Conservation (phyloP, 305 asterid species). For the Fraxinus dipetala region DNA sequence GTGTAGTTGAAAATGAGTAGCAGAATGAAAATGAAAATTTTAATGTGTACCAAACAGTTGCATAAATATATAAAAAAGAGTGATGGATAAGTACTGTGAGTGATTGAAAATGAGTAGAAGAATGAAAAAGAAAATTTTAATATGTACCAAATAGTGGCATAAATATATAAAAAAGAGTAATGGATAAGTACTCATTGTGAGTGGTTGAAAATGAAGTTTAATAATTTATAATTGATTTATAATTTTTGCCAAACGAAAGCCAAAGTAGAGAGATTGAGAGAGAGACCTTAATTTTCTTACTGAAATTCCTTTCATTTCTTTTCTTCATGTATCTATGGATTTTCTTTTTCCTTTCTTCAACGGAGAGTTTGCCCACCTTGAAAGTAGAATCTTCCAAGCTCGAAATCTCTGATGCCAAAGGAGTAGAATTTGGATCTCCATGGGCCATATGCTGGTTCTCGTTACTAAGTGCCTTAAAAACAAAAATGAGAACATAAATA, state of each 20-base stretch:
- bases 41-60: no score
- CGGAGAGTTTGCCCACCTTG: slow-evolving; percentile 70
- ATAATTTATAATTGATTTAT: no score
- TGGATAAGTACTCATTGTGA: no score
- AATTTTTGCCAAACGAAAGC: neutral
- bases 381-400: slow-evolving; percentile 72
- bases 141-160: no score
- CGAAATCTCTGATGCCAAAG: slow-evolving; percentile 60
- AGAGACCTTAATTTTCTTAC: slow-evolving; percentile 91
- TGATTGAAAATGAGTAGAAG: no score
- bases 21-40: no score
- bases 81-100: no score
- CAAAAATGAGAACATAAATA: neutral
- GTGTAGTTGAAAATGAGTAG: no score
- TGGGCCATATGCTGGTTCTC: slow-evolving; percentile 57
- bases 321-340: slow-evolving; percentile 84
- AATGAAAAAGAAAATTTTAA: no score
- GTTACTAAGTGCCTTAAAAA: slow-evolving; percentile 44
- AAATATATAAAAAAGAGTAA: no score
- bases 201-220: neutral
- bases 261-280: neutral
- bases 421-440: slow-evolving; percentile 40
- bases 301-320: slow-evolving; percentile 82
- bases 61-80: no score
- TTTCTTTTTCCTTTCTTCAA: slow-evolving; percentile 80